These are phyloP conservation scores for Volvariella volvacea DNA, from an alignment of 1,284 basidiomycete genomes.

Conservation along the genomic window DNA sequence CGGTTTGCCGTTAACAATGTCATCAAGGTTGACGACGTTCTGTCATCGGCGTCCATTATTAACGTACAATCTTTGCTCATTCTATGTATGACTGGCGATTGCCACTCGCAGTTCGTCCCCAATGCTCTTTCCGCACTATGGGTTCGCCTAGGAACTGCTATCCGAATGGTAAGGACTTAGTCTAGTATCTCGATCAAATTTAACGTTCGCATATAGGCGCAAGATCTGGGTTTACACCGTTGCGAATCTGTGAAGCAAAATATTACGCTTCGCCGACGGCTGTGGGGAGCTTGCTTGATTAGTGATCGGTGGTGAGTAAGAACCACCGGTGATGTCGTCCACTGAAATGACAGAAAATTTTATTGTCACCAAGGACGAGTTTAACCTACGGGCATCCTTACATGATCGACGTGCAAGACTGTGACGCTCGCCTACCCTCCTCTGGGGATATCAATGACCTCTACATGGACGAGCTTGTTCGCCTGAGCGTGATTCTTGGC, in stretches of 20 bases:
- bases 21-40: conserved; percentile 84
- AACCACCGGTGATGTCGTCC: conserved; percentile 3
- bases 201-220: conserved; percentile 49
- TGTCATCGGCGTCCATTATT: conserved; percentile 79
- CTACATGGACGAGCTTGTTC: conserved; percentile 82
- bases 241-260: conserved; percentile 72
- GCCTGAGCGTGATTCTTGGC: conserved; percentile 82
- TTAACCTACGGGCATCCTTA: conserved; percentile 80
- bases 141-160: conserved; percentile 71
- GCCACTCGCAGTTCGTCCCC: conserved; percentile 74
- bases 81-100: conserved; percentile 73
- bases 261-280: conserved; percentile 75
- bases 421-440: conserved; percentile 83
- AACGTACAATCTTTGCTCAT: conserved; percentile 90
- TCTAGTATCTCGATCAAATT: conserved; percentile 6
- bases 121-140: conserved; percentile 72
- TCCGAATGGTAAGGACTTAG: conserved; percentile 67
- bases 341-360: too few species aligned
- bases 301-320: conserved; percentile 78
- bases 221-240: conserved; percentile 88
- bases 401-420: conserved; percentile 91
- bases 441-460: conserved; percentile 61
- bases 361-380: conserved; percentile 48
- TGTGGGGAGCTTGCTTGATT: conserved; percentile 90
- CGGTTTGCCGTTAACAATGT: conserved; percentile 80